Evolutionary conservation across 148 eudicot genomes (phyloP).

Genomic region (Rhododendron ovatum): DNA sequence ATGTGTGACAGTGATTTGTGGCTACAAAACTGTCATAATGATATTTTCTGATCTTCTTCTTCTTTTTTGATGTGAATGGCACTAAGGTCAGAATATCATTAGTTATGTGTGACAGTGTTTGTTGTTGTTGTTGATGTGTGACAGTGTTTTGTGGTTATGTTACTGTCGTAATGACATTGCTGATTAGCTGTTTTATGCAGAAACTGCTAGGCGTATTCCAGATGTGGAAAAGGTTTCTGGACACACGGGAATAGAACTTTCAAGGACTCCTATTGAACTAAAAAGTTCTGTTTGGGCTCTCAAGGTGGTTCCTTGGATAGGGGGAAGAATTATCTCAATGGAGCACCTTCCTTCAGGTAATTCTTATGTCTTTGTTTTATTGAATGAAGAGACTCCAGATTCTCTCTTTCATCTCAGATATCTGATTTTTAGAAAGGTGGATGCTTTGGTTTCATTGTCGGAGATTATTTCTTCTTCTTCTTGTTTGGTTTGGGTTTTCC

Average conservation of each 20-base stretch:
- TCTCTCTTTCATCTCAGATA: not conserved
- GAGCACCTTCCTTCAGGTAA: slow-evolving; percentile 92
- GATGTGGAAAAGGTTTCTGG: slow-evolving; percentile 53
- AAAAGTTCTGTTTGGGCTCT: slow-evolving; percentile 84
- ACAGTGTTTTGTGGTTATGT: not conserved
- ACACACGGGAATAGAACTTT: slow-evolving; percentile 75
- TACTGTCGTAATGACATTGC: not conserved
- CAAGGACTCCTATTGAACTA: slow-evolving; percentile 69
- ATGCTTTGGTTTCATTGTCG: not conserved
- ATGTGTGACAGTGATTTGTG: not conserved
- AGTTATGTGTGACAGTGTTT: not conserved
- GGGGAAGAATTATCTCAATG: slow-evolving; percentile 95
- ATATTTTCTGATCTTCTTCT: not conserved
- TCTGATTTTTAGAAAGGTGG: not conserved
- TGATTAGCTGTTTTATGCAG: slow-evolving; percentile 40
- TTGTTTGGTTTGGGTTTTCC: not conserved
- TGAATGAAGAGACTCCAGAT: not conserved
- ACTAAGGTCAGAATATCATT: not conserved
- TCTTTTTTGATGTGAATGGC: not conserved
- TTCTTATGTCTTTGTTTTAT: not conserved
- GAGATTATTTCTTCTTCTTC: not conserved
- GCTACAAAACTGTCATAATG: not conserved
- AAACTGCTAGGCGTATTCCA: slow-evolving; percentile 68
- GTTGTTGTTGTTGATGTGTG: too few species aligned
- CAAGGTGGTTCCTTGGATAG: slow-evolving; percentile 97